Conservation (phyloP, 2,329 filamentous ascomycete genomes). For the Fusarium paranaense region DNA sequence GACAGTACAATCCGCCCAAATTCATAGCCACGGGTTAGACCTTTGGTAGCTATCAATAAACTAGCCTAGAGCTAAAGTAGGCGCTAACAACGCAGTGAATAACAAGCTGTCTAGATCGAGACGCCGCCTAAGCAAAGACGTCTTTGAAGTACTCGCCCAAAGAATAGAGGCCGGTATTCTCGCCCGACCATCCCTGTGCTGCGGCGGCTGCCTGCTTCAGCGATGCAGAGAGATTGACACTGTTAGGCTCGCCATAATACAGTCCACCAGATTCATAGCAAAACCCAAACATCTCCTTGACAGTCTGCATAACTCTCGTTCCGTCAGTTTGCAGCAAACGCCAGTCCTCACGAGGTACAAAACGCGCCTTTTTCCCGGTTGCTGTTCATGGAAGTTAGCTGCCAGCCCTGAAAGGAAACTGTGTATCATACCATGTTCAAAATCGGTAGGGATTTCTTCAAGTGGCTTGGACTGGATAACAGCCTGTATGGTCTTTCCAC, state of each 20-base stretch:
- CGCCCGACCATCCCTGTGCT: not conserved
- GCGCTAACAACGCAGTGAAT: not conserved
- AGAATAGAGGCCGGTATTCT: not conserved
- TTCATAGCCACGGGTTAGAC: too few relatives aligned
- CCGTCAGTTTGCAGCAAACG: conserved; percentile 48
- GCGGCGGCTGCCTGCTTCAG: not conserved
- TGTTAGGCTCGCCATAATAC: conserved; percentile 47
- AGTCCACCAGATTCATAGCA: conserved; percentile 48
- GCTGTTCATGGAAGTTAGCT: conserved; percentile 31
- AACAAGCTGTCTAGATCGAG: not conserved
- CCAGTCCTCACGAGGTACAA: conserved; percentile 47
- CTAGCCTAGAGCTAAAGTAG: not conserved
- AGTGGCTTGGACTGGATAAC: conserved; percentile 50
- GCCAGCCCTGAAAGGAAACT: not conserved
- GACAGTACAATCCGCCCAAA: too few relatives aligned
- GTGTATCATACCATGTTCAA: conserved; percentile 45
- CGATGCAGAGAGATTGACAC: conserved; percentile 7
- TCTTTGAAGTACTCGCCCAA: not conserved
- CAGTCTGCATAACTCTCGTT: conserved; percentile 47
- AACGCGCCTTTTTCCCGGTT: conserved; percentile 48
- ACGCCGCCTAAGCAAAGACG: not conserved
- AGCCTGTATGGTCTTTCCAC: conserved; percentile 51
- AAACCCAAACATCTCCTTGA: conserved; percentile 52
- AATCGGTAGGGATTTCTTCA: conserved; percentile 45
- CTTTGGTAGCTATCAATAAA: too few relatives aligned